Evolutionary conservation across 129 eudicot genomes (phyloP).

Genomic region (Centaurea solstitialis): DNA sequence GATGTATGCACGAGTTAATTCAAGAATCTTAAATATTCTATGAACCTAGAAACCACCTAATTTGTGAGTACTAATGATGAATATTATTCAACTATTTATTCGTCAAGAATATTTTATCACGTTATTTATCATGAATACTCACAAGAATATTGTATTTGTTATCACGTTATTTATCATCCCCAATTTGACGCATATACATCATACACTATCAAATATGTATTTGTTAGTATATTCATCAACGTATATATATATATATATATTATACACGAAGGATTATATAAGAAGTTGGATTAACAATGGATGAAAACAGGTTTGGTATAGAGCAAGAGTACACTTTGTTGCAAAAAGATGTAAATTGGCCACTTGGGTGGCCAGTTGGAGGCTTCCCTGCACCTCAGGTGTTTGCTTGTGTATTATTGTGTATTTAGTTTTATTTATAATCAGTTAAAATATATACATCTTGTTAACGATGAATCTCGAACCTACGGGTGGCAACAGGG

Average conservation of each 20-base stretch:
- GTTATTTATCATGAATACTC: background rate
- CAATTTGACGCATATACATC: too few relatives aligned
- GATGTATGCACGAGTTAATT: too few relatives aligned
- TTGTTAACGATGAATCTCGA: background rate
- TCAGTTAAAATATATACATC: background rate
- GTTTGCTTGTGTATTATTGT: background rate
- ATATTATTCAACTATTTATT: background rate
- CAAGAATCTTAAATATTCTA: background rate
- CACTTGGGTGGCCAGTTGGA: slow-evolving; percentile 90
- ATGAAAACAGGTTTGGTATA: slow-evolving; percentile 64
- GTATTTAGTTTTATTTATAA: background rate
- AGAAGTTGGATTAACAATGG: background rate
- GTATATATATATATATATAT: too few relatives aligned
- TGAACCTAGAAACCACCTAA: background rate
- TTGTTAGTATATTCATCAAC: too few relatives aligned
- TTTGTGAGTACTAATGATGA: background rate
- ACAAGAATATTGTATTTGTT: too few relatives aligned
- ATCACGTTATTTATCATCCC: too few relatives aligned
- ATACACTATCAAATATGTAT: too few relatives aligned
- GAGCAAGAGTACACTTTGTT: slow-evolving; percentile 82
- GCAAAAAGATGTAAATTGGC: slow-evolving; percentile 71
- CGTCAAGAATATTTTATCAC: background rate
- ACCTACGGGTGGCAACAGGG: slow-evolving; percentile 42
- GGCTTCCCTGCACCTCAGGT: slow-evolving; percentile 81
- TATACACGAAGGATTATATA: background rate